These are phyloP conservation scores for Geotrichum klebahnii DNA, from an alignment of 1,139 yeast species.

Conservation along the genomic window DNA sequence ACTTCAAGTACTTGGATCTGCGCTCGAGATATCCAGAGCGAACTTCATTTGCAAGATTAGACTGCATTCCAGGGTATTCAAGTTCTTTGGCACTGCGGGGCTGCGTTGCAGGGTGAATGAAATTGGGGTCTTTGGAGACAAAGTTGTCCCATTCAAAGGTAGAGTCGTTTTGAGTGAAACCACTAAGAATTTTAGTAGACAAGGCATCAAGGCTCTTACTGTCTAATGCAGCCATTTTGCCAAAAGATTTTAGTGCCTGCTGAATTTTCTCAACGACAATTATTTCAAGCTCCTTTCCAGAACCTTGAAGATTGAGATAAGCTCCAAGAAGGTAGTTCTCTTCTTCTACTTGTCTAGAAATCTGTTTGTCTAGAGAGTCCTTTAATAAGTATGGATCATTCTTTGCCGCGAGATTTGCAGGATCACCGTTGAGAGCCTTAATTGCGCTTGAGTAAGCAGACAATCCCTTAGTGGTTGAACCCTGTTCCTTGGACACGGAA, in stretches of 20 bases:
- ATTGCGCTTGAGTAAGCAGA: constrained; percentile 33
- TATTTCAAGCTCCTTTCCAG: constrained; percentile 84
- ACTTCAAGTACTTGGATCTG: constrained; percentile 82
- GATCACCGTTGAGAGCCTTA: constrained; percentile 30
- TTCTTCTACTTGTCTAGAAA: constrained; percentile 71
- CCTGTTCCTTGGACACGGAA: constrained; percentile 62
- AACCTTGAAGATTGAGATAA: constrained; percentile 74
- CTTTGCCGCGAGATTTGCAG: constrained; percentile 44
- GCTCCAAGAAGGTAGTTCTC: constrained; percentile 88
- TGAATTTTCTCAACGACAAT: constrained; percentile 85
- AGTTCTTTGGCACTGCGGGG: constrained; percentile 63
- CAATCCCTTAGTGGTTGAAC: constrained; percentile 47
- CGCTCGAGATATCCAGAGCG: constrained; percentile 82
- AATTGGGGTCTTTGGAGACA: constrained; percentile 65
- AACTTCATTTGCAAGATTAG: constrained; percentile 65
- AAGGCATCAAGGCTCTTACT: constrained; percentile 38
- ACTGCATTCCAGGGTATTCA: constrained; percentile 60
- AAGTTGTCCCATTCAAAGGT: constrained; percentile 87
- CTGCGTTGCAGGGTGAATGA: constrained; percentile 69
- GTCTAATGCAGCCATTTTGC: constrained; percentile 42
- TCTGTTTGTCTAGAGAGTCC: constrained; percentile 65
- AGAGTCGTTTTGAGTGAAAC: constrained; percentile 73
- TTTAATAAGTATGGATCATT: constrained; percentile 82
- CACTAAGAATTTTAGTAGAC: constrained; percentile 62
- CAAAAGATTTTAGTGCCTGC: constrained; percentile 68